Evolutionary conservation across 2,329 filamentous ascomycete species (phyloP).

Genomic region (Xenoacremonium recifei): DNA sequence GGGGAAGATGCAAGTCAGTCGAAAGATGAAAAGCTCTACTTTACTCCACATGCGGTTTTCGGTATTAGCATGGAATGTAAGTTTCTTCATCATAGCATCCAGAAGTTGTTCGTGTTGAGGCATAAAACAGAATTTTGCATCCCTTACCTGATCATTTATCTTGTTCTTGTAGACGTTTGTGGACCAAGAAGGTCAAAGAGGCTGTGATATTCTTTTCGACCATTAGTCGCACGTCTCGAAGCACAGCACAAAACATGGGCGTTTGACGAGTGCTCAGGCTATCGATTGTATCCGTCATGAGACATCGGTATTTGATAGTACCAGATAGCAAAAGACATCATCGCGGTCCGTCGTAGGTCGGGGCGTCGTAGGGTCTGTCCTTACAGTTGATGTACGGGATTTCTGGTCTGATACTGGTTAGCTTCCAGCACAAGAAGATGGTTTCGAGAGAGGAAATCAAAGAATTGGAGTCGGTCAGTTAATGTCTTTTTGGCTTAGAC

Average conservation of each 20-base stretch:
- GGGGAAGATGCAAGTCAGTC: conserved; percentile 55
- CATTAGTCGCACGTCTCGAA: too few species aligned
- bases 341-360: conserved; percentile 17
- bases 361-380: background rate
- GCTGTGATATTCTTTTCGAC: too few species aligned
- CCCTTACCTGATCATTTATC: too few species aligned
- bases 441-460: background rate
- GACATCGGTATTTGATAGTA: conserved; percentile 47
- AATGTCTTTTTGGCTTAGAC: conserved; percentile 58
- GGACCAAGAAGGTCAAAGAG: too few species aligned
- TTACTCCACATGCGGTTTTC: conserved; percentile 65
- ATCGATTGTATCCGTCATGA: conserved; percentile 37
- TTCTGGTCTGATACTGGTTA: too few species aligned
- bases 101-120: conserved; percentile 15
- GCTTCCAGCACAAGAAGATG: too few species aligned
- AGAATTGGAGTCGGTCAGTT: conserved; percentile 37
- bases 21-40: conserved; percentile 83
- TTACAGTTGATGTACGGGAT: background rate
- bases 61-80: conserved; percentile 77
- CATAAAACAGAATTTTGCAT: conserved; percentile 16
- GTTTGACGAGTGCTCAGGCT: conserved; percentile 27
- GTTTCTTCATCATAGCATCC: conserved; percentile 61
- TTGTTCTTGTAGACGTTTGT: too few species aligned
- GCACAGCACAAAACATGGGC: too few species aligned
- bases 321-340: conserved; percentile 40